Conservation (phyloP, 2,329 filamentous ascomycete genomes). For the Didymella pomorum region DNA sequence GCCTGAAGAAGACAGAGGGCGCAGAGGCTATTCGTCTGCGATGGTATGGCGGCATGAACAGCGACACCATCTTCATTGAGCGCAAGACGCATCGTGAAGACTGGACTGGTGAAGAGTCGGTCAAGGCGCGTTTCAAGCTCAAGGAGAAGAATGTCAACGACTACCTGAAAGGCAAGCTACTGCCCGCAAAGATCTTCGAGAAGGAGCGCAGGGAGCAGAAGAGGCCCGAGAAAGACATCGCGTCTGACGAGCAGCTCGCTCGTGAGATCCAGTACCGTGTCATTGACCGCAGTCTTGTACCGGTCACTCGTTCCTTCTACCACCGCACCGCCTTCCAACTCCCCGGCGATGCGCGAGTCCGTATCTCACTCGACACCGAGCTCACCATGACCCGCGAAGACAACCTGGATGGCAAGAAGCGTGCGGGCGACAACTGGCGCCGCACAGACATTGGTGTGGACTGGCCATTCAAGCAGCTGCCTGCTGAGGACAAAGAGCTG, state of each 20-base stretch:
- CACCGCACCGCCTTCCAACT: conserved; percentile 98
- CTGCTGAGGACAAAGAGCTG: conserved; percentile 81
- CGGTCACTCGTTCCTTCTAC: conserved; percentile 95
- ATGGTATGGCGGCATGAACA: conserved; percentile 98
- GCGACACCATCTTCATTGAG: conserved; percentile 94
- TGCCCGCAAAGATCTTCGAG: conserved; percentile 89
- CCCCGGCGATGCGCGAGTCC: conserved; percentile 92
- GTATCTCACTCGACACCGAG: conserved; percentile 96
- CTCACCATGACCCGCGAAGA: conserved; percentile 95
- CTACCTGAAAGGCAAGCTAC: conserved; percentile 83
- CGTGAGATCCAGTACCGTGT: conserved; percentile 93
- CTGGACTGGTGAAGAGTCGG: conserved; percentile 98
- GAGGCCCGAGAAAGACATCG: conserved; percentile 90
- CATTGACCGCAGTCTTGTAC: conserved; percentile 83
- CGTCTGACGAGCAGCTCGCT: conserved; percentile 87
- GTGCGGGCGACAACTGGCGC: conserved; percentile 90
- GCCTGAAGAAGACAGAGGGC: conserved; percentile 96
- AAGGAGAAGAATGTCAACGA: conserved; percentile 98
- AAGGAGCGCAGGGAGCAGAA: conserved; percentile 96
- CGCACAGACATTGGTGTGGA: conserved; percentile 98
- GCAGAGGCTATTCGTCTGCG: conserved; percentile 94
- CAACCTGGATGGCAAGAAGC: conserved; percentile 80
- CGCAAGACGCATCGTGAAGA: conserved; percentile 98
- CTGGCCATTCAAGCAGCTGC: conserved; percentile 89
- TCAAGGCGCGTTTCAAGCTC: conserved; percentile 92